These are phyloP conservation scores for Colletotrichum orbiculare DNA, from an alignment of 2,329 filamentous ascomycete genomes.

Conservation along the genomic window DNA sequence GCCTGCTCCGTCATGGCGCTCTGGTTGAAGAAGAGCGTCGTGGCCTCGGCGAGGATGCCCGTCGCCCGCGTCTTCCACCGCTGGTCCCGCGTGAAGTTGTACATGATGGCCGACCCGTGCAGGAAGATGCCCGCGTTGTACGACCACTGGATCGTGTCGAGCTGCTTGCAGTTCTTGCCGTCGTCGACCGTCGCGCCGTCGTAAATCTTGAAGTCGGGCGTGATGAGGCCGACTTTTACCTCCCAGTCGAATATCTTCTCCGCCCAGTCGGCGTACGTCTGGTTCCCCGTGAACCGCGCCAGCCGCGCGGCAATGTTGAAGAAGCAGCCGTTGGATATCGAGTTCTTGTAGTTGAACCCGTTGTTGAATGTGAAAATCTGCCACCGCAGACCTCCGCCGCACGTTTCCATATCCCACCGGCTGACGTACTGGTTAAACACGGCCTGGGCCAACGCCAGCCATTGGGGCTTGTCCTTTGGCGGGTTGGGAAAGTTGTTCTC, in stretches of 20 bases:
- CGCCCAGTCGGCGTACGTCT: slow-evolving; percentile 83
- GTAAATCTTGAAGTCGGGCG: slow-evolving; percentile 63
- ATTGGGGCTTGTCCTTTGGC: slow-evolving; percentile 70
- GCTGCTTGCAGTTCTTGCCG: slow-evolving; percentile 57
- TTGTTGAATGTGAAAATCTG: slow-evolving; percentile 84
- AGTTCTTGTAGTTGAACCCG: slow-evolving; percentile 77
- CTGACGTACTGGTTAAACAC: slow-evolving; percentile 82
- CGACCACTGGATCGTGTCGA: slow-evolving; percentile 72
- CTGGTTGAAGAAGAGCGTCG: slow-evolving; percentile 66
- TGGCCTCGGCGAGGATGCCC: slow-evolving; percentile 65
- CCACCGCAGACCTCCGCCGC: slow-evolving; percentile 83
- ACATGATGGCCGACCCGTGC: slow-evolving; percentile 70
- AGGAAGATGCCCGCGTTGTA: slow-evolving; percentile 77
- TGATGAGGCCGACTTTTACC: slow-evolving; percentile 65
- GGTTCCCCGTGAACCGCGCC: slow-evolving; percentile 81
- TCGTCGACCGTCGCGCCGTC: slow-evolving; percentile 57
- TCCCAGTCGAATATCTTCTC: slow-evolving; percentile 77
- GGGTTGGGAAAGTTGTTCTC: slow-evolving; percentile 82
- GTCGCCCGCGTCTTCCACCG: slow-evolving; percentile 69
- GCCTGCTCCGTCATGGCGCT: slow-evolving; percentile 72
- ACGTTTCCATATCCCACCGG: slow-evolving; percentile 75
- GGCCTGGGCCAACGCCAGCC: slow-evolving; percentile 81
- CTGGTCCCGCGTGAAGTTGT: slow-evolving; percentile 65
- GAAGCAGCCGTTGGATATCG: slow-evolving; percentile 76
- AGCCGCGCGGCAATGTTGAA: slow-evolving; percentile 78